Evolutionary conservation across 2,329 filamentous ascomycete species (phyloP), one percentile per base, ranked within the genome.

Genomic region (Xylariomycetidae sp.): DNA sequence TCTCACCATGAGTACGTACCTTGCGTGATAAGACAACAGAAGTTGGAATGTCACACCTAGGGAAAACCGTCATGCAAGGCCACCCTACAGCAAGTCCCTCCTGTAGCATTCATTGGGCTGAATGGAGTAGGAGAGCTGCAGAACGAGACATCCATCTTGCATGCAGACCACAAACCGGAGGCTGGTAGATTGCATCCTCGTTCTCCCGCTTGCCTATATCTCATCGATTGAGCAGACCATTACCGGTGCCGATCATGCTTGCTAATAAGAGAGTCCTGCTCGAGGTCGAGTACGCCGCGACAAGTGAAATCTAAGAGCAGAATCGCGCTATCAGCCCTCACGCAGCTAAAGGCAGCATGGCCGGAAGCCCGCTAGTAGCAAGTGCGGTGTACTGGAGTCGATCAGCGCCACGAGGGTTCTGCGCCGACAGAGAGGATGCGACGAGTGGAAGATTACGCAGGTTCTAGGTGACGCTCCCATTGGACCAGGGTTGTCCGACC

Each of bases 311-410:
- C n/a, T n/a, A n/a, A n/a, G n/a, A n/a, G n/a, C n/a, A n/a, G n/a
- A n/a, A n/a, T n/a, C n/a, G n/a, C n/a, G n/a, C n/a, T n/a, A n/a
- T n/a, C n/a, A n/a, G n/a, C n/a, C n/a, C n/a, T n/a, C n/a, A n/a
- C n/a, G n/a, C n/a, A n/a, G n/a, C n/a, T n/a, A n/a, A n/a, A n/a
- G n/a, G n/a, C n/a, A n/a, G n/a, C n/a, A n/a, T n/a, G n/a, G n/a
- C n/a, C n/a, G n/a, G n/a, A n/a, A n/a, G n/a, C n/a, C 19, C 36
- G 19, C 32, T 37, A 39, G 35, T 45, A n/a, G n/a, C n/a, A 44
- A 35, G 44, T 48, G 46, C 47, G 50, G 49, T 53, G 50, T 42
- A 23, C 20, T 23, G 20, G 43, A 52, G 47, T n/a, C n/a, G n/a
- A 49, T 48, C 44, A 36, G 38, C 33, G 34, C 37, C 41, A 36